Base-by-base conservation (phyloP, 306 rosid species). In the Fragaria nilgerrensis region DNA sequence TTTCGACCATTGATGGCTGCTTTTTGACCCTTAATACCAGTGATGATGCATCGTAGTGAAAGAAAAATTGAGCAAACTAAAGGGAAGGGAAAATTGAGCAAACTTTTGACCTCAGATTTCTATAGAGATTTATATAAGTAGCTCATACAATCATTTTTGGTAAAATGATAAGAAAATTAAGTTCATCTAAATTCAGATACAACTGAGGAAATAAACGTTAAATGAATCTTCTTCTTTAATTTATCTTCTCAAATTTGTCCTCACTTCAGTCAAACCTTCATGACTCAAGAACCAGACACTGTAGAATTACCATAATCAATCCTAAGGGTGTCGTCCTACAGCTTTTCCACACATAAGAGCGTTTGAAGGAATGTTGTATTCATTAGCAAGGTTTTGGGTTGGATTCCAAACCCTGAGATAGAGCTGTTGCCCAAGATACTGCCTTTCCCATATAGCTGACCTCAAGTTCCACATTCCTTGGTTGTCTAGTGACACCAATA, bases 401-500 rank as follows among this genome's bases (percentile, higher is more conserved):
- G 90, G 82, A 84, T 73, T 86, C 96, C 97, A 95, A 27, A 95
- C 99, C 81, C 91, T 86, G 1, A 92, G 82, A 83, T 95, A 95
- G 23, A 95, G 77, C 37, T 95, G 99, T 41, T 95, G 98, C 52
- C 99, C 99, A 80, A 92, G 89, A 81, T 92, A 91, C 72, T 95
- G 97, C 78, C 96, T 92, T 77, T 91, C 99, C 99, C 97, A 95
- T 50, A 87, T 82, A 50, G 99, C 91, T 1, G 99, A 95, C 72
- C 99, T 92, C 87, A 92, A 43, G 59, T 92, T 95, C 99, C 99
- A 95, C 98, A 95, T 92, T 1, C 99, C 99, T 77, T 92, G 91
- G 90, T 95, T 95, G 87, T 95, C 99, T 77, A 95, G 78, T 5
- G 99, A 92, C 75, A 92, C 96, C 82, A 89, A 80, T 81, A 91